Evolutionary conservation across 129 eudicot genomes (phyloP), one percentile per base, ranked within the genome.

Genomic region (Flaveria linearis): DNA sequence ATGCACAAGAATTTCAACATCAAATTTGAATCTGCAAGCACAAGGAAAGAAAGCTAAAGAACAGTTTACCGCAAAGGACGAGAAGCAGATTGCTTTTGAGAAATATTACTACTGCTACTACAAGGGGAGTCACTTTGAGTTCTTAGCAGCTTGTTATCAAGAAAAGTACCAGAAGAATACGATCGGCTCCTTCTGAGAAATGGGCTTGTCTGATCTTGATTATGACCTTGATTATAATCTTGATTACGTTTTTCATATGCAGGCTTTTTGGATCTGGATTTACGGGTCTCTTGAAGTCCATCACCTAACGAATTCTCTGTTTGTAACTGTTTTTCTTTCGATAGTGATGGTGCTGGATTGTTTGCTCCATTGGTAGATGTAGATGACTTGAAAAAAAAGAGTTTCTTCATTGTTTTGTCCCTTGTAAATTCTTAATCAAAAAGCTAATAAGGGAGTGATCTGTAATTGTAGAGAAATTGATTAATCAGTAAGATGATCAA

Each of bases 101-200:
- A 78, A 76, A 81, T 50, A 70, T 88, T 81, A 72, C 83, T 80
- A 28, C 86, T 67, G 74, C 89, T 81, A 16, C 88, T 88, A 72
- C 88, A 88, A 56, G 97, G 96, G 45, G 99, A 95, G 51, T 86
- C 88, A 71, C 80, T 83, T 65, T 22, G 87, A 70, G 88, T 83
- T 78, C 77, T 90, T 52, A 76, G 82, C 14, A 78, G 73, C n/a
- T 78, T 87, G 63, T 82, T 51, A 47, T 89, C 93, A 78, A 64
- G 82, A 69, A 82, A 68, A 9, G 83, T 78, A 57, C 89, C 96
- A n/a, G 99, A 87, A 49, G 99, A 95, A 74, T 77, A 95, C 14
- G 99, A 91, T 11, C 87, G 92, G 73, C 99, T 91, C 71, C 91
- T 87, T 75, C 91, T 89, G 56, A 95, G 94, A 78, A 47, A 73